These are phyloP conservation scores for Wallacemonas sp. DNA, from an alignment of 208 protist species.

Conservation along the genomic window DNA sequence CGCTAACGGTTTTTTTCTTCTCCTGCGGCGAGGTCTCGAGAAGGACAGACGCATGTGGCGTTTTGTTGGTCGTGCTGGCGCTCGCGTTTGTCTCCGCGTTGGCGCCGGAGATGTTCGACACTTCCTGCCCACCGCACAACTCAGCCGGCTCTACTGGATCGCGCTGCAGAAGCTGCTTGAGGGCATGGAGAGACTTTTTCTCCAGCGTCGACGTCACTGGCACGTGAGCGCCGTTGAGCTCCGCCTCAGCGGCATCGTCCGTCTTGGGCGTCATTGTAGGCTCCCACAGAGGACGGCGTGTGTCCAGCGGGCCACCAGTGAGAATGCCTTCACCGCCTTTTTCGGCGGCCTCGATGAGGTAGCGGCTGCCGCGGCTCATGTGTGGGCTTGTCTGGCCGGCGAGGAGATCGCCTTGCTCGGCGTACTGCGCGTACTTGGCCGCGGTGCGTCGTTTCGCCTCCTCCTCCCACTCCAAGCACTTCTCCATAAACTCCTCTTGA, in stretches of 20 bases:
- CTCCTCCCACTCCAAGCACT: slow-evolving; percentile 60
- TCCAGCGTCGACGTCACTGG: slow-evolving; percentile 27
- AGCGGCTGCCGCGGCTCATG: slow-evolving; percentile 24
- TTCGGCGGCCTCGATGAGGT: slow-evolving; percentile 17
- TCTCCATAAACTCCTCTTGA: slow-evolving; percentile 52
- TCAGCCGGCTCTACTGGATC: not conserved
- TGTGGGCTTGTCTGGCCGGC: slow-evolving; percentile 16
- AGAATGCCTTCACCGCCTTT: not conserved
- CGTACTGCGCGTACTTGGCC: slow-evolving; percentile 38
- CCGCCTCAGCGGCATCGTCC: not conserved
- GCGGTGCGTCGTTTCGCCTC: slow-evolving; percentile 23
- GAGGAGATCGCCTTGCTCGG: slow-evolving; percentile 19
- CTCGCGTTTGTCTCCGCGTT: too few relatives aligned
- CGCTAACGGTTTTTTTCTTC: slow-evolving; percentile 15
- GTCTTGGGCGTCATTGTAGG: not conserved
- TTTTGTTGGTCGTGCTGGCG: too few relatives aligned
- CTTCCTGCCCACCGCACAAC: not conserved
- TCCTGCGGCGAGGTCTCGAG: slow-evolving; percentile 4
- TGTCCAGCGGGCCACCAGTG: slow-evolving; percentile 12
- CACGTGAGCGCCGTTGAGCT: not conserved
- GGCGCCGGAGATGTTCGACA: too few relatives aligned
- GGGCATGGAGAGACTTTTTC: slow-evolving; percentile 24
- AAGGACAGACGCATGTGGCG: too few relatives aligned
- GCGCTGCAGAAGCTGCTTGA: slow-evolving; percentile 19
- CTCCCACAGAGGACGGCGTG: slow-evolving; percentile 33